Percentiles rank a stretch among this genome's conserved stretches.
phyloP scores from a whole-genome alignment of 345 rosid species.

The Gossypium thurberi region DNA sequence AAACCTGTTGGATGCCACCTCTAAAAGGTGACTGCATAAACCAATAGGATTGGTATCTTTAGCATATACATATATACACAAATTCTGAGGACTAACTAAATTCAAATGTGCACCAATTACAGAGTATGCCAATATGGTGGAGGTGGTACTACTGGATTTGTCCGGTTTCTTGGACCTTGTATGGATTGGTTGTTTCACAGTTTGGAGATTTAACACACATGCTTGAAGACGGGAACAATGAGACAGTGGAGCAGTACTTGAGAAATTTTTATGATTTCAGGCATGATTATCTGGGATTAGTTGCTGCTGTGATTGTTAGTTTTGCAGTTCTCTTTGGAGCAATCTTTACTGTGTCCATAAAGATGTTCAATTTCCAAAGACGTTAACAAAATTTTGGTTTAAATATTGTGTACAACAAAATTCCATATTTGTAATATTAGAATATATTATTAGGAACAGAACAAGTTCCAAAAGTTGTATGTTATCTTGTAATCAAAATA shows the following conservation, averaged over 20 bases:
- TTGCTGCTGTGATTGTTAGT: constrained; percentile 10
- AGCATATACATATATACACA: neutral
- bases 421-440: no score
- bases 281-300: constrained; percentile 15
- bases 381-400: constrained; percentile 8
- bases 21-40: no score
- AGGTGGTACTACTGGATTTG: constrained; percentile 45
- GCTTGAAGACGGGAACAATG: neutral
- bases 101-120: neutral
- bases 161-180: constrained; percentile 44
- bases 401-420: no score
- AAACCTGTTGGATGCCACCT: no score
- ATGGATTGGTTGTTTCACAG: constrained; percentile 42
- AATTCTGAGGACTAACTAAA: neutral
- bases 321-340: constrained; percentile 16
- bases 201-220: constrained; percentile 21
- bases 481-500: no score
- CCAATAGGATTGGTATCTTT: neutral
- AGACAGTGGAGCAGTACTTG: constrained; percentile 17
- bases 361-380: constrained; percentile 19
- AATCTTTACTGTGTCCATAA: constrained; percentile 17
- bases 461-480: no score
- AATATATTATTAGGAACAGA: no score
- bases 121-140: constrained; percentile 19
- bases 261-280: constrained; percentile 4